A percentile compares a stretch with the other conserved stretches of the same genome.
phyloP scores from a whole-genome alignment of 257 asterid species.

The Pogostemon cablin region DNA sequence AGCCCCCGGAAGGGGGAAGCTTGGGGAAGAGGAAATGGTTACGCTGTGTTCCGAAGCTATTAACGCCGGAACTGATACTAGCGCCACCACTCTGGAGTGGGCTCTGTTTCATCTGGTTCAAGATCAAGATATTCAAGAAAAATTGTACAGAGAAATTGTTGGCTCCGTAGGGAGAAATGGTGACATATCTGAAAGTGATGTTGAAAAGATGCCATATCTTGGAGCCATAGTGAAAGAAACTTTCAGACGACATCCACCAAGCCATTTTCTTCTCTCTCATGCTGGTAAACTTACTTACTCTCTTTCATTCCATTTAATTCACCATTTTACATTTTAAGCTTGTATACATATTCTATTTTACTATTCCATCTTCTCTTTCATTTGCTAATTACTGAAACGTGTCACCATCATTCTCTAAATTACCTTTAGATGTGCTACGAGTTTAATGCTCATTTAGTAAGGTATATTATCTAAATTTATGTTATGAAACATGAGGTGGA shows the following conservation, averaged over 20 bases:
- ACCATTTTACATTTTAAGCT: too few relatives aligned
- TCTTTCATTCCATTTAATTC: background rate
- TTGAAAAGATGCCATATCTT: slow-evolving; percentile 79
- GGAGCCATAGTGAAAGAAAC: slow-evolving; percentile 80
- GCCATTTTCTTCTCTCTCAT: slow-evolving; percentile 87
- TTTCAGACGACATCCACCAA: slow-evolving; percentile 84
- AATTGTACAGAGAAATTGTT: slow-evolving; percentile 64
- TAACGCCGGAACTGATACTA: slow-evolving; percentile 94
- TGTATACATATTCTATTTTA: too few relatives aligned
- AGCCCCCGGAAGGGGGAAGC: slow-evolving; percentile 61
- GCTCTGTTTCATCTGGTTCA: slow-evolving; percentile 70
- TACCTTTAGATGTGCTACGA: too few relatives aligned
- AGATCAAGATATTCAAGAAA: slow-evolving; percentile 78
- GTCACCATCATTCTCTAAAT: too few relatives aligned
- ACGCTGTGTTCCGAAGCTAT: slow-evolving; percentile 86
- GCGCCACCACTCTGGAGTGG: slow-evolving; percentile 92
- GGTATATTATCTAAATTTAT: too few relatives aligned
- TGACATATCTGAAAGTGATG: slow-evolving; percentile 54
- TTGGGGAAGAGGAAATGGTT: slow-evolving; percentile 81
- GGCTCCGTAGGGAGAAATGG: slow-evolving; percentile 65
- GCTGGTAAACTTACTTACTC: slow-evolving; percentile 41
- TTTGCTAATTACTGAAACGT: too few relatives aligned
- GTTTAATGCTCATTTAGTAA: too few relatives aligned
- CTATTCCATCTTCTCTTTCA: too few relatives aligned
- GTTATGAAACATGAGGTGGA: too few relatives aligned